Base-by-base conservation (phyloP, 2,329 filamentous ascomycete genomes). In the Microdochium trichocladiopsis region DNA sequence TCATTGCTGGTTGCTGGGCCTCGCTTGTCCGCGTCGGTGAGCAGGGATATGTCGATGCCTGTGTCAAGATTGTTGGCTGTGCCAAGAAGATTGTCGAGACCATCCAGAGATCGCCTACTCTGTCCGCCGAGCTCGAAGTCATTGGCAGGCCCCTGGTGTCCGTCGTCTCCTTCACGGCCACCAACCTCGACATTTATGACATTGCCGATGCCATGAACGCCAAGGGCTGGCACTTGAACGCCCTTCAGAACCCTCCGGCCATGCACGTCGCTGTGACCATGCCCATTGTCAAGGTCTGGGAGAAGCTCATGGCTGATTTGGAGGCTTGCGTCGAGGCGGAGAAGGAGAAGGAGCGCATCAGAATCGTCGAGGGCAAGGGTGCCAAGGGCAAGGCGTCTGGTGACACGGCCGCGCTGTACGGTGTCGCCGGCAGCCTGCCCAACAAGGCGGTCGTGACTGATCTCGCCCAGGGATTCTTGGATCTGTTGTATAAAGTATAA, bases 1-100 rank as follows among this genome's bases (percentile, higher is more conserved):
- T 99, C 52, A 99, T 99, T 59, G 94, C 94, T 1, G 93, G 89
- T 48, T 96, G 92, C 76, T 99, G 95, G 94, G 86, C 92, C 2
- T 90, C 84, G 69, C 76, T 99, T 64, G 92, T 99, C 86, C 83
- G 78, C 50, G 82, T 95, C 25, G 94, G 94, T 56, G 90, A 96
- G 69, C 75, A 81, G 25, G 94, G 94, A 4, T 99, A 99, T 70
- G 79, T 96, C 25, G 84, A 89, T 56, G 84, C 90, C 6, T 96
- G 92, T 69, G 83, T 86, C 64, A 83, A 88, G 66, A 97, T 99
- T 60, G 90, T 99, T 5, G 89, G 89, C 55, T 82, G 89, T 1
- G 81, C 92, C 57, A 93, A 93, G 76, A 87, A 87, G 66, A 87
- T 99, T 60, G 85, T 84, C 57, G 75, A 86, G 11, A 83, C 87